Base-by-base conservation (phyloP, 2,329 filamentous ascomycete genomes). In the Ascochyta rabiei region DNA sequence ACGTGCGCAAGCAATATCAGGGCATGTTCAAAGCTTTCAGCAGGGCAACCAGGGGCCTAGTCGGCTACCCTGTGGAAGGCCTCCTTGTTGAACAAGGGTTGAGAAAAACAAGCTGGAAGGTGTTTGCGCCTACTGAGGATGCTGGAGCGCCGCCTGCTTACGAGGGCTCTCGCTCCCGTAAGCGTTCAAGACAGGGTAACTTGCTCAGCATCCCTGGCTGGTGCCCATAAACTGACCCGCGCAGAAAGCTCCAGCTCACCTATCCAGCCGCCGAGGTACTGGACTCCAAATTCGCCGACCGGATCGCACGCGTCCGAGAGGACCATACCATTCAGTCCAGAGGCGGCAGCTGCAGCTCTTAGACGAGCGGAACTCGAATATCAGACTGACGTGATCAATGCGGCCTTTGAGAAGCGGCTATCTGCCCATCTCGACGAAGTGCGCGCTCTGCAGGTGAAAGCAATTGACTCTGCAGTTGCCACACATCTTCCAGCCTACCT, bases 121-220 rank as follows among this genome's bases (percentile, higher is more conserved):
- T 55, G 6, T 60, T 60, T n/a, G 40, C 19, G 10, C 57, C 57
- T 21, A 23, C 24, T 12, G 57, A 55, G 6, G 35, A 15, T 30
- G 26, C 31, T 43, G 53, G 30, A 4, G 57, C 57, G 15, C 53
- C 50, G 40, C 57, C 57, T 49, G 50, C 57, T 40, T 60, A 60
- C 18, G 50, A 60, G 2, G 16, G 23, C n/a, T 43, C 39, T 40
- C 50, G 49, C 10, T 9, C 10, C 26, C 26, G 7, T 40, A 57
- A 57, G 43, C 53, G 53, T 2, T n/a, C 46, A 49, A 48, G 53
- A 21, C 49, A 48, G 26, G 39, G 53, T 60, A 26, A 48, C 39
- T 50, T 35, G 15, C 4, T 7, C 13, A 10, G 39, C 23, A 41
- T 9, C 26, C 21, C 26, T 5, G 4, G 30, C 31, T 19, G 30